These are phyloP conservation scores for Hymenoscyphus salicellus DNA, from an alignment of 2,329 filamentous ascomycete species.

Conservation along the genomic window DNA sequence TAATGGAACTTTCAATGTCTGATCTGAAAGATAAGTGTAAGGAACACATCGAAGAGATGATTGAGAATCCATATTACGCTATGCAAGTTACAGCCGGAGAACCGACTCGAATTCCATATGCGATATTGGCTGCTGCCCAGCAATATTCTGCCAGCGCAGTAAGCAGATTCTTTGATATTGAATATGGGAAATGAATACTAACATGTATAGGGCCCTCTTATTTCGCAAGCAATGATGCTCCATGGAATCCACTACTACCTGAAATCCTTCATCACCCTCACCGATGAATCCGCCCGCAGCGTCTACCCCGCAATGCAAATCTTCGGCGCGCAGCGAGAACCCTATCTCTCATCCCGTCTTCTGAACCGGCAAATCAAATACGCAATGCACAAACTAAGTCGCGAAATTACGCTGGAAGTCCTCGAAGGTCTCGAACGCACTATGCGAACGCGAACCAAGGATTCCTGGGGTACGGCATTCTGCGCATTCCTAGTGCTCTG, in stretches of 20 bases:
- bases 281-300: slow-evolving; percentile 15
- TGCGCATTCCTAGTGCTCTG: slow-evolving; percentile 26
- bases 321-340: slow-evolving; percentile 10
- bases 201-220: neutral
- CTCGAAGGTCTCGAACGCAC: slow-evolving; percentile 26
- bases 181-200: neutral
- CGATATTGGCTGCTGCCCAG: slow-evolving; percentile 20
- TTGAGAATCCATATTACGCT: slow-evolving; percentile 21
- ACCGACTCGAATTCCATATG: slow-evolving; percentile 12
- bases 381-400: slow-evolving; percentile 25
- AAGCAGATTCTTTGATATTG: neutral
- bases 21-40: slow-evolving; percentile 24
- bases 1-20: slow-evolving; percentile 16
- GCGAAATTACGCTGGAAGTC: slow-evolving; percentile 21
- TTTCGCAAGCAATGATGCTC: slow-evolving; percentile 25
- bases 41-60: slow-evolving; percentile 28
- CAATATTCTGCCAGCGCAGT: slow-evolving; percentile 22
- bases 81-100: slow-evolving; percentile 23
- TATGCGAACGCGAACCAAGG: slow-evolving; percentile 21
- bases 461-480: slow-evolving; percentile 29
- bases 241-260: slow-evolving; percentile 32
- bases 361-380: slow-evolving; percentile 29
- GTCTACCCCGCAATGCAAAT: slow-evolving; percentile 15
- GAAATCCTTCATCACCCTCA: slow-evolving; percentile 26
- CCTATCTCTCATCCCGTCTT: slow-evolving; percentile 26